Evolutionary conservation across 371 early-diverging fungal genomes (phyloP).

Genomic region (Fennellomyces sp.): DNA sequence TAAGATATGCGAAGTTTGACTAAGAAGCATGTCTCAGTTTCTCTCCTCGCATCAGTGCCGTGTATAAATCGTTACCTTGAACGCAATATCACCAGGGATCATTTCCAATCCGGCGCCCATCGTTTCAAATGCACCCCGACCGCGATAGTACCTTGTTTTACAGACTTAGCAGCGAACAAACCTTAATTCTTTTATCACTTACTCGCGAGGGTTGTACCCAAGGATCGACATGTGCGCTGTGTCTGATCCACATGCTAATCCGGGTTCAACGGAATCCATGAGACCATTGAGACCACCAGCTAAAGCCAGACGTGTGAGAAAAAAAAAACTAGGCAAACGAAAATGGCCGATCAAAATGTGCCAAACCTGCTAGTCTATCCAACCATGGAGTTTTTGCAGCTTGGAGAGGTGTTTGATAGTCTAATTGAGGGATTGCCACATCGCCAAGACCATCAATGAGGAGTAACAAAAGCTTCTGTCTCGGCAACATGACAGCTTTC

Average conservation of each 20-base stretch:
- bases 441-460: slow-evolving; percentile 59
- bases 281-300: slow-evolving; percentile 47
- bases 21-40: background rate
- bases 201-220: slow-evolving; percentile 27
- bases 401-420: slow-evolving; percentile 45
- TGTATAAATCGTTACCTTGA: slow-evolving; percentile 37
- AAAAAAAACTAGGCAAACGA: background rate
- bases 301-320: background rate
- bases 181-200: background rate
- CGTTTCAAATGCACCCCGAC: slow-evolving; percentile 60
- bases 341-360: slow-evolving; percentile 1
- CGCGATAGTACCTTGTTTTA: slow-evolving; percentile 40
- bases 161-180: background rate
- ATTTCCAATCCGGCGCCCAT: slow-evolving; percentile 60
- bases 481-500: background rate
- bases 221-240: slow-evolving; percentile 51
- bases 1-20: slow-evolving; percentile 57
- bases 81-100: slow-evolving; percentile 61
- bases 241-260: slow-evolving; percentile 60
- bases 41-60: background rate
- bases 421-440: slow-evolving; percentile 33
- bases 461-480: slow-evolving; percentile 39
- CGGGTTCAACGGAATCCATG: slow-evolving; percentile 59
- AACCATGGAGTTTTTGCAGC: slow-evolving; percentile 40
- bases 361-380: slow-evolving; percentile 45